Evolutionary conservation across 176 grass and related monocot genomes (phyloP).

Genomic region (Ensete ventricosum): DNA sequence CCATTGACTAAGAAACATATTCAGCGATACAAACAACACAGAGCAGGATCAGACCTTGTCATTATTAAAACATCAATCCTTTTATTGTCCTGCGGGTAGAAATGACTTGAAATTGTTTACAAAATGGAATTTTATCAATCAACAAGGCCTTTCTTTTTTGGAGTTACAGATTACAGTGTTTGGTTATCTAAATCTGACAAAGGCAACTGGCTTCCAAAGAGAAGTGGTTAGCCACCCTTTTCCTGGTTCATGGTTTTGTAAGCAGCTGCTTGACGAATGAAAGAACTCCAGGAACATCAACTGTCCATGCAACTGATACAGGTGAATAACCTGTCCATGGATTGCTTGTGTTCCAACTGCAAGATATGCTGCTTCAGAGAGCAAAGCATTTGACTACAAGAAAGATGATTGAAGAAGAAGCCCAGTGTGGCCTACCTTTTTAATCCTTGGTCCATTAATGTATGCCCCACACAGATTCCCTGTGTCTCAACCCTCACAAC

Average conservation of each 20-base stretch:
- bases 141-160: no score
- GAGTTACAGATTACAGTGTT: no score
- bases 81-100: no score
- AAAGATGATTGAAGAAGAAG: not conserved
- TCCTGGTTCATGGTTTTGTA: conserved; percentile 25
- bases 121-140: no score
- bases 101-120: no score
- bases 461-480: conserved; percentile 68
- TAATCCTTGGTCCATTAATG: conserved; percentile 64
- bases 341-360: conserved; percentile 68
- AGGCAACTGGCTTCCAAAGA: no score
- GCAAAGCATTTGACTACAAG: not conserved
- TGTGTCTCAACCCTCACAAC: conserved; percentile 83
- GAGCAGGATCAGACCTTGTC: no score
- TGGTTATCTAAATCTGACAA: no score
- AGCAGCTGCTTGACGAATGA: conserved; percentile 60
- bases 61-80: no score
- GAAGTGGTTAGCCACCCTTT: no score
- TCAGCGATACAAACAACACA: no score
- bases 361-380: not conserved
- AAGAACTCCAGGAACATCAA: conserved; percentile 48
- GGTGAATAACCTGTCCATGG: conserved; percentile 53
- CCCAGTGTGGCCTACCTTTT: conserved; percentile 38
- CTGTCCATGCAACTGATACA: conserved; percentile 76
- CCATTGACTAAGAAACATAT: no score